A percentile compares a stretch with the other conserved stretches of the same genome.
Evolutionary conservation across 495 filamentous ascomycete species (phyloP).

Genomic region (Jackrogersella minutella): DNA sequence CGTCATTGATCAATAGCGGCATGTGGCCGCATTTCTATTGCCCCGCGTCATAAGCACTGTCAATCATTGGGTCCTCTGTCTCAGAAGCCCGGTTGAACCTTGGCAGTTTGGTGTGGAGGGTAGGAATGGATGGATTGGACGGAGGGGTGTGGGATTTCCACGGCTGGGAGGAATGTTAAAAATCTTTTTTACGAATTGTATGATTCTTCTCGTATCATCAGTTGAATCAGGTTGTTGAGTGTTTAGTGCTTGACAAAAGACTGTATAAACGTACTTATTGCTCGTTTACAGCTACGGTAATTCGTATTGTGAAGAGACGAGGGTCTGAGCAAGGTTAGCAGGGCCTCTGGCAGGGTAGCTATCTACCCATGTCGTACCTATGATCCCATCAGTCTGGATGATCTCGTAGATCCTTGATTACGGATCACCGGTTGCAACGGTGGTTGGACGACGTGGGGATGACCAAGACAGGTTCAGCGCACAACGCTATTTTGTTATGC

Average conservation of each 20-base stretch:
- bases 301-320: constrained; percentile 31
- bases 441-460: constrained; percentile 35
- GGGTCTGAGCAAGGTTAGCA: constrained; percentile 17
- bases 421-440: constrained; percentile 15
- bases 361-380: constrained; percentile 32
- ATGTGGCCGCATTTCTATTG: constrained; percentile 34
- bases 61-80: constrained; percentile 38
- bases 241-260: background rate
- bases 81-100: constrained; percentile 37
- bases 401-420: constrained; percentile 41
- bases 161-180: constrained; percentile 20
- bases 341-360: no score
- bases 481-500: constrained; percentile 13
- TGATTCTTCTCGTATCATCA: background rate
- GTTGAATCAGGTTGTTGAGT: background rate
- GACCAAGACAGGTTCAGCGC: constrained; percentile 15
- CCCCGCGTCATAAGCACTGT: constrained; percentile 33
- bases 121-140: constrained; percentile 2
- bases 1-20: constrained; percentile 44
- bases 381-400: constrained; percentile 44
- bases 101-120: constrained; percentile 27
- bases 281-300: constrained; percentile 11
- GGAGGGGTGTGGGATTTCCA: background rate
- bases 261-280: background rate
- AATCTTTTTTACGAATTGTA: constrained; percentile 3